Percentiles rank a stretch among this genome's conserved stretches.
These are phyloP conservation scores for Cladobotryum mycophilum DNA, from an alignment of 2,329 filamentous ascomycete species.

Conservation along the genomic window DNA sequence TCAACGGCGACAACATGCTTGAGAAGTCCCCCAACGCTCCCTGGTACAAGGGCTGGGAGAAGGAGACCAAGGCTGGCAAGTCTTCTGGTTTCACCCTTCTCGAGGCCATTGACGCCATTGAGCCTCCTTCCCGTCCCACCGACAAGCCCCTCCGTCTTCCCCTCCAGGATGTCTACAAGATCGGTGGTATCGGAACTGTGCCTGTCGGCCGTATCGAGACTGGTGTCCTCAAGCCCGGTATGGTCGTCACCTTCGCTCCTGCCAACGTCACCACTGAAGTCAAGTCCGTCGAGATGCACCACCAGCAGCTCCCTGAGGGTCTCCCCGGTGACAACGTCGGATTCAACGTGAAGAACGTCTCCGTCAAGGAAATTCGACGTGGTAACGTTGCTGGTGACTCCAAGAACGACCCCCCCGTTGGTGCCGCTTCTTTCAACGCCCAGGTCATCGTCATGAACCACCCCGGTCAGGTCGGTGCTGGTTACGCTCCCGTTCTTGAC, in stretches of 20 bases:
- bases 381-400: slow-evolving; percentile 99
- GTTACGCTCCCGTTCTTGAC: slow-evolving; percentile 98
- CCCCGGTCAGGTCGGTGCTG: slow-evolving; percentile 98
- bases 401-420: slow-evolving; percentile 97
- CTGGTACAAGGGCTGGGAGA: slow-evolving; percentile 99
- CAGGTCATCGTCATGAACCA: slow-evolving; percentile 99
- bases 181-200: slow-evolving; percentile 99
- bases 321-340: slow-evolving; percentile 99
- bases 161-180: slow-evolving; percentile 99
- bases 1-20: slow-evolving; percentile 99
- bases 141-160: slow-evolving; percentile 99
- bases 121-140: slow-evolving; percentile 84
- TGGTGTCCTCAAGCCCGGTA: slow-evolving; percentile 83
- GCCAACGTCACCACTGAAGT: slow-evolving; percentile 99
- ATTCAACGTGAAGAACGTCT: slow-evolving; percentile 99
- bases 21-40: slow-evolving; percentile 82
- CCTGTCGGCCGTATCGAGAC: slow-evolving; percentile 99
- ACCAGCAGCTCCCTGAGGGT: slow-evolving; percentile 97
- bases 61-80: slow-evolving; percentile 87
- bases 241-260: slow-evolving; percentile 98
- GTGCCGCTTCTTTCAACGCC: slow-evolving; percentile 91
- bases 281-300: slow-evolving; percentile 99
- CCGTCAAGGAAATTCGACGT: slow-evolving; percentile 99
- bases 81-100: slow-evolving; percentile 92
- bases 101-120: slow-evolving; percentile 96